phyloP scores from a whole-genome alignment of 2,329 filamentous ascomycete species.

The Ampelomyces quisqualis region DNA sequence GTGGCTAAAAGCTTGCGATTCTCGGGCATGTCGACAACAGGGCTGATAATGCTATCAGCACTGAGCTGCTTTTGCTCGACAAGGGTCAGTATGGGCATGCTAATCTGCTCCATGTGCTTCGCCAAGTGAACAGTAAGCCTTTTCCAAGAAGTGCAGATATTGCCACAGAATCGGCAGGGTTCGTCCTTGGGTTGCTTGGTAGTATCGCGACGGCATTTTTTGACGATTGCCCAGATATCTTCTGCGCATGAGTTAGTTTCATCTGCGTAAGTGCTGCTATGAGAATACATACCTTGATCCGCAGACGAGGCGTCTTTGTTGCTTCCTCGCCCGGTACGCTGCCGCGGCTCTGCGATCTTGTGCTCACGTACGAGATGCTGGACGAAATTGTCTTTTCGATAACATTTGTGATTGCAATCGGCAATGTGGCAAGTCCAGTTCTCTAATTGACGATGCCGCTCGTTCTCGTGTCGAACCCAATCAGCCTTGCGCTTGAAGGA shows the following conservation, averaged over 20 bases:
- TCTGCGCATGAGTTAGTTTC: constrained; percentile 46
- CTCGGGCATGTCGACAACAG: constrained; percentile 41
- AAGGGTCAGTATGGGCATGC: constrained; percentile 69
- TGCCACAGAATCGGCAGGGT: constrained; percentile 84
- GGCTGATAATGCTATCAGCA: constrained; percentile 42
- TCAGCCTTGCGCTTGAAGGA: constrained; percentile 95
- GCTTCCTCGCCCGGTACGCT: constrained; percentile 62
- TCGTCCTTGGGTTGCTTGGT: constrained; percentile 67
- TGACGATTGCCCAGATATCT: constrained; percentile 74
- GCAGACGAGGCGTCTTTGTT: constrained; percentile 31
- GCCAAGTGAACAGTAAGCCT: constrained; percentile 90
- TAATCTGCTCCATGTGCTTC: constrained; percentile 92
- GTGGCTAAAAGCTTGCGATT: constrained; percentile 35
- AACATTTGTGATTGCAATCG: constrained; percentile 80
- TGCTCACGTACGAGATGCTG: constrained; percentile 91
- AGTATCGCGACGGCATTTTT: constrained; percentile 74
- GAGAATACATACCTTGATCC: constrained; percentile 27
- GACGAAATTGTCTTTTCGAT: constrained; percentile 86
- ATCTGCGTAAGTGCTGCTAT: constrained; percentile 2
- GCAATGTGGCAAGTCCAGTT: constrained; percentile 85
- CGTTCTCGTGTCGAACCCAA: constrained; percentile 93
- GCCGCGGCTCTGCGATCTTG: constrained; percentile 78
- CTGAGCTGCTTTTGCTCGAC: constrained; percentile 44
- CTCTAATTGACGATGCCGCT: constrained; percentile 83
- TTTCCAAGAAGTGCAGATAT: constrained; percentile 81